Evolutionary conservation across 2,329 filamentous ascomycete species (phyloP), one percentile per base, ranked within the genome.

Genomic region (Colletotrichum tropicicola): DNA sequence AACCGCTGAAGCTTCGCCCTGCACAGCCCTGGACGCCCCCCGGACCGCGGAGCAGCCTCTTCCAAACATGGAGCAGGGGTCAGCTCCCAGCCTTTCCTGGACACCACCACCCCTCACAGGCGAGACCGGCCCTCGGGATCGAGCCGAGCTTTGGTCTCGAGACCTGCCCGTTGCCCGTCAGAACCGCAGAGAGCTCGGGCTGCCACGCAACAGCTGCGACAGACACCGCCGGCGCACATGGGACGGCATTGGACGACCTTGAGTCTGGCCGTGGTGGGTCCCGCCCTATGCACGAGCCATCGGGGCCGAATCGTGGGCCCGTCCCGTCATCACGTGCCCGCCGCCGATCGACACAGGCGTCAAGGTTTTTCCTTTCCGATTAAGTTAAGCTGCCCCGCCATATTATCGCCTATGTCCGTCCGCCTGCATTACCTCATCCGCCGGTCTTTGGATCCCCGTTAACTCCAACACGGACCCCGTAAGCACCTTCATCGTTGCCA

Each of bases 1-100:
- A 27, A 47, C 37, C 37, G 27, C 60, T 64, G 47, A 53, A 53
- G 59, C 53, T 64, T 48, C 32, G 55, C 60, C 60, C 55, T 64
- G 45, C 47, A 44, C 48, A 53, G 60, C 55, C 55, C 55, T 60
- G 41, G 49, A 23, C 35, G 30, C 35, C 48, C 35, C 48, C 60
- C 32, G 19, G 45, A 44, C 41, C n/a, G 35, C 53, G 27, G 49
- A 56, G 13, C 30, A 61, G 17, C 27, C 32, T 28, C 53, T 15
- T 25, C 44, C 15, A 10, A 21, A n/a, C 17, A 25, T 30, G 15
- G 6, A 41, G 44, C 53, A 51, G 37, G 54, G 44, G 45, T 57
- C 25, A 49, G 59, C 51, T 60, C 49, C 41, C 58, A 35, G 53
- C 52, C 19, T 49, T 49, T 6, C 35, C 19, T 21, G 21, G 37